Percentiles rank a stretch among this genome's conserved stretches.
phyloP scores from a whole-genome alignment of 2,329 filamentous ascomycete genomes.

The Coleophoma crateriformis region DNA sequence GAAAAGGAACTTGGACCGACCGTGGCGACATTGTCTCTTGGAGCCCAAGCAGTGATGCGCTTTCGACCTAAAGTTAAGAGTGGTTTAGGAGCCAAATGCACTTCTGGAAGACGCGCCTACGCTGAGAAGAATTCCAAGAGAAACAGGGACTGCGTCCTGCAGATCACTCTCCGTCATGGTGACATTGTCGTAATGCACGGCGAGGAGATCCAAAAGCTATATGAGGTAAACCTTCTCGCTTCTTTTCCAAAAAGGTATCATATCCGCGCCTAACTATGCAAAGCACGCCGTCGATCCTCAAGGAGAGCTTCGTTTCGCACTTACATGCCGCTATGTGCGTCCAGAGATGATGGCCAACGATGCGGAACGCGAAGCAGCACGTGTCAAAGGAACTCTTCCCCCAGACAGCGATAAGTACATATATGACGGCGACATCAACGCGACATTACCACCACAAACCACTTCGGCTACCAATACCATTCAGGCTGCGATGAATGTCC shows the following conservation, averaged over 20 bases:
- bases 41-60: constrained; percentile 50
- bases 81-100: constrained; percentile 12
- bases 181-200: constrained; percentile 63
- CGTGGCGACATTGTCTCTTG: constrained; percentile 56
- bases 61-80: constrained; percentile 46
- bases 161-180: constrained; percentile 48
- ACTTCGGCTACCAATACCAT: neutral
- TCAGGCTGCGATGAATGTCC: neutral
- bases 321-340: constrained; percentile 49
- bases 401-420: constrained; percentile 18
- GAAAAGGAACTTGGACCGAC: constrained; percentile 56
- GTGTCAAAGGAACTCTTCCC: constrained; percentile 29
- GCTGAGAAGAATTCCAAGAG: constrained; percentile 25
- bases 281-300: constrained; percentile 46
- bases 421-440: constrained; percentile 25
- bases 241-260: neutral
- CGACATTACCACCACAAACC: neutral
- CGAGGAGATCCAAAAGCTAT: constrained; percentile 48
- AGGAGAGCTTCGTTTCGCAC: constrained; percentile 47
- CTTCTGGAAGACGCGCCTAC: constrained; percentile 17
- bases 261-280: constrained; percentile 11
- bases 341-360: constrained; percentile 31
- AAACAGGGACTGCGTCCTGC: constrained; percentile 26
- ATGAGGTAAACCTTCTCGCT: constrained; percentile 38
- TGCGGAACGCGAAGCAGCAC: constrained; percentile 20